Percentiles rank a stretch among this genome's conserved stretches.
Conservation (phyloP, 257 asterid species). For the Solanum chmielewskii region DNA sequence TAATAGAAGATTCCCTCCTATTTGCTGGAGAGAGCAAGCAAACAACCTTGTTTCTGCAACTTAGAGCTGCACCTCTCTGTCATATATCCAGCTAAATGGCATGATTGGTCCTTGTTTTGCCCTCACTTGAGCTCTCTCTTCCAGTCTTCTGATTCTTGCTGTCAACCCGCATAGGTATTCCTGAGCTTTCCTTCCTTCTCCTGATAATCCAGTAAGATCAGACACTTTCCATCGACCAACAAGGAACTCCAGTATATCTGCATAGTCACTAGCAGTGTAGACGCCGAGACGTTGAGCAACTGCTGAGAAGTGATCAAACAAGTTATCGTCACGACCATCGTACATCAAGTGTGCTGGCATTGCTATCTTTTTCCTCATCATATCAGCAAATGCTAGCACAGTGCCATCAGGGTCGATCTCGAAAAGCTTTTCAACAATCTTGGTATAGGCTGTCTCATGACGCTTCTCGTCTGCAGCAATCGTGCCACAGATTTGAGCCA, state of each 20-base stretch:
- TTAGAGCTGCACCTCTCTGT: constrained; percentile 59
- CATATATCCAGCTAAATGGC: constrained; percentile 61
- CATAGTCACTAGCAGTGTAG: constrained; percentile 65
- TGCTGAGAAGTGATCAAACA: constrained; percentile 59
- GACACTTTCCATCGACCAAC: constrained; percentile 62
- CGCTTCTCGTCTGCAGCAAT: constrained; percentile 82
- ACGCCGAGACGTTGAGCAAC: constrained; percentile 69
- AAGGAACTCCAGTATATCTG: constrained; percentile 63
- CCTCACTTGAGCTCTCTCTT: constrained; percentile 57
- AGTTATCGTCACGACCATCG: constrained; percentile 58
- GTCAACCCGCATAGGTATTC: constrained; percentile 67
- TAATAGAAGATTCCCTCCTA: neutral
- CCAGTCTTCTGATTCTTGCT: constrained; percentile 49
- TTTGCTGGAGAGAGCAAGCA: neutral
- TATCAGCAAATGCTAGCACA: constrained; percentile 54
- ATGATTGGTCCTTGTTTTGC: constrained; percentile 38
- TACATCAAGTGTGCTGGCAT: constrained; percentile 90
- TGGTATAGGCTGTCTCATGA: constrained; percentile 78
- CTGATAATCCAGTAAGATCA: constrained; percentile 37
- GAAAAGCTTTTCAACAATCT: constrained; percentile 62
- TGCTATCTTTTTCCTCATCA: constrained; percentile 79
- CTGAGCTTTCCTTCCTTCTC: constrained; percentile 62
- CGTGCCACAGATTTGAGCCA: constrained; percentile 70
- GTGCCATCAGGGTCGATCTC: constrained; percentile 78
- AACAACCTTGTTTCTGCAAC: neutral